A percentile compares a stretch with the other conserved stretches of the same genome.
phyloP scores from a whole-genome alignment of 495 filamentous ascomycete genomes.

The Podospora fimiseda region DNA sequence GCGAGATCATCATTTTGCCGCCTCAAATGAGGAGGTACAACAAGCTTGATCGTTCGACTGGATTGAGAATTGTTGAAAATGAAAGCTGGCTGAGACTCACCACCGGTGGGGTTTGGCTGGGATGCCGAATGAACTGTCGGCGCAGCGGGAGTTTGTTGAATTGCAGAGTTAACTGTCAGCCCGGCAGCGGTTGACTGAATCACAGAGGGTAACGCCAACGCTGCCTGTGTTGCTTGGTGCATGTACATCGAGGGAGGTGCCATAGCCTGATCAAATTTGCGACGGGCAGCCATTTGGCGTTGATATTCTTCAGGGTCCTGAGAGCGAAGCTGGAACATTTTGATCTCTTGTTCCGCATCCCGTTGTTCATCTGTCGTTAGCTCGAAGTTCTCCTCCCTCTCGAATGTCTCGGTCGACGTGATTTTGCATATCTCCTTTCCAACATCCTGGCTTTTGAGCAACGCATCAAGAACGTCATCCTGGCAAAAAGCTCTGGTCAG shows the following conservation, averaged over 20 bases:
- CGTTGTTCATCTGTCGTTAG: conserved; percentile 32
- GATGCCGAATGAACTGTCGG: background rate
- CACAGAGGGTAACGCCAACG: no score
- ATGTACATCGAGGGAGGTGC: background rate
- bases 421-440: conserved; percentile 27
- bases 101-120: conserved; percentile 4
- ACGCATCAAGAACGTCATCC: conserved; percentile 64
- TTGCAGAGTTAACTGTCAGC: no score
- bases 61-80: background rate
- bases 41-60: conserved; percentile 7
- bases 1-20: background rate
- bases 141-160: background rate
- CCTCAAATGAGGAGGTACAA: conserved; percentile 11
- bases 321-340: conserved; percentile 18
- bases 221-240: background rate
- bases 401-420: conserved; percentile 38
- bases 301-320: conserved; percentile 24
- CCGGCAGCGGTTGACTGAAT: no score
- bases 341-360: conserved; percentile 26
- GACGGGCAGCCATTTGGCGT: conserved; percentile 1
- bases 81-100: conserved; percentile 8
- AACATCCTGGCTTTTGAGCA: conserved; percentile 38
- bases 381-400: conserved; percentile 37
- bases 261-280: background rate
- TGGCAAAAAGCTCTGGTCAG: conserved; percentile 50